Evolutionary conservation across 257 asterid species (phyloP).

Genomic region (Capsicum chinense): DNA sequence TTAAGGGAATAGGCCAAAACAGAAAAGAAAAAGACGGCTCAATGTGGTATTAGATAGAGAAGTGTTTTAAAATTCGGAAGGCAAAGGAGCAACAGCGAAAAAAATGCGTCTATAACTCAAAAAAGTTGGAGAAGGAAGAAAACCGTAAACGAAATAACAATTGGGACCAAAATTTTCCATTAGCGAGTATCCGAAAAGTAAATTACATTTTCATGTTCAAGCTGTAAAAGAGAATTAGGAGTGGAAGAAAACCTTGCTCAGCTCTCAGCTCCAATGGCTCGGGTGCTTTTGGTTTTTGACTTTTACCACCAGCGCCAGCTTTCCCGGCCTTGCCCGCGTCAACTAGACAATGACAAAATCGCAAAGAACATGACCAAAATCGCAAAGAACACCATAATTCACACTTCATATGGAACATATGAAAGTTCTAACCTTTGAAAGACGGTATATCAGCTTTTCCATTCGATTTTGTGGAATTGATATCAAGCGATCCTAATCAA

Average conservation of each 20-base stretch:
- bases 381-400: background rate
- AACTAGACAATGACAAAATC: conserved; percentile 26
- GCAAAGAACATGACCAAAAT: conserved; percentile 28
- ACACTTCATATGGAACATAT: background rate
- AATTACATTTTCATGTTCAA: conserved; percentile 21
- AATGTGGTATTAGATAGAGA: background rate
- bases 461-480: conserved; percentile 44
- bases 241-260: conserved; percentile 57
- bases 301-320: conserved; percentile 53
- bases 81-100: conserved; percentile 12
- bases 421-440: conserved; percentile 47
- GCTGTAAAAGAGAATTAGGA: conserved; percentile 6
- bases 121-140: background rate
- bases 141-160: background rate
- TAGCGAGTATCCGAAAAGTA: conserved; percentile 27
- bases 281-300: conserved; percentile 53
- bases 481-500: conserved; percentile 47
- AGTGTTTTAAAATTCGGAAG: background rate
- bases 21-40: background rate
- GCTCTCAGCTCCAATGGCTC: conserved; percentile 54
- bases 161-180: background rate
- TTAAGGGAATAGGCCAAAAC: background rate
- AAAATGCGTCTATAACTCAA: background rate
- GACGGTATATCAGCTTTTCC: conserved; percentile 50
- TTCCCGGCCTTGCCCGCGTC: conserved; percentile 57